These are phyloP conservation scores for Periglandula ipomoeae DNA, from an alignment of 2,329 filamentous ascomycete species.

Conservation along the genomic window DNA sequence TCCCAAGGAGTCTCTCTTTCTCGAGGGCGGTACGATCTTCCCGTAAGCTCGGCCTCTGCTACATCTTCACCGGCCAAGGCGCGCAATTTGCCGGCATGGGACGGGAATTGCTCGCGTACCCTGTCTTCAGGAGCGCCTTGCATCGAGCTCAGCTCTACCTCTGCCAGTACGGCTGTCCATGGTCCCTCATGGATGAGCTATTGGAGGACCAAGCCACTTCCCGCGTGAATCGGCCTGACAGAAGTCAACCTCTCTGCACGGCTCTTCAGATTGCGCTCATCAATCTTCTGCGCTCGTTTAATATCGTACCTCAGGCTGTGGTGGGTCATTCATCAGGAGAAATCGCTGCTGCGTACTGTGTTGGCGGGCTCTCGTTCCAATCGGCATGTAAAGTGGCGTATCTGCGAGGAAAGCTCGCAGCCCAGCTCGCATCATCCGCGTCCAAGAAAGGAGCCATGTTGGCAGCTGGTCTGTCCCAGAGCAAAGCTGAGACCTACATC, in stretches of 20 bases:
- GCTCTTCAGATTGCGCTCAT: slow-evolving; percentile 28
- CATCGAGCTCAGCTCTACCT: neutral
- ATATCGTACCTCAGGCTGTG: slow-evolving; percentile 15
- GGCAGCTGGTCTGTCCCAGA: slow-evolving; percentile 2
- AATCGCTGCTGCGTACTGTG: slow-evolving; percentile 23
- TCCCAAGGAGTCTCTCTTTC: too few species aligned
- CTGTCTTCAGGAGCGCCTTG: neutral
- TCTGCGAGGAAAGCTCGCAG: slow-evolving; percentile 9
- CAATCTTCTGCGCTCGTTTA: slow-evolving; percentile 18
- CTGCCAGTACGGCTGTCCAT: neutral
- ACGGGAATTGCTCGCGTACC: neutral
- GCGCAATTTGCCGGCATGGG: slow-evolving; percentile 19
- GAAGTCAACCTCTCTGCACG: slow-evolving; percentile 25
- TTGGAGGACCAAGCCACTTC: neutral
- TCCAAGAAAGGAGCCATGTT: slow-evolving; percentile 13
- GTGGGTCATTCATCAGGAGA: slow-evolving; percentile 24
- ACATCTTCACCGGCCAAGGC: slow-evolving; percentile 26
- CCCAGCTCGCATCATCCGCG: too few species aligned
- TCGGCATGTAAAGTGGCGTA: slow-evolving; percentile 9
- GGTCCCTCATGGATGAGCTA: neutral
- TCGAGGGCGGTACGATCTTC: too few species aligned
- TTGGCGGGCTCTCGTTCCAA: slow-evolving; percentile 15
- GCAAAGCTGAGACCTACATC: slow-evolving; percentile 1
- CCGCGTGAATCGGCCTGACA: slow-evolving; percentile 4
- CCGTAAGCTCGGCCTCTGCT: too few species aligned